A percentile compares a stretch with the other conserved stretches of the same genome.
phyloP scores from a whole-genome alignment of 306 rosid species.

The Gillenia trifoliata region DNA sequence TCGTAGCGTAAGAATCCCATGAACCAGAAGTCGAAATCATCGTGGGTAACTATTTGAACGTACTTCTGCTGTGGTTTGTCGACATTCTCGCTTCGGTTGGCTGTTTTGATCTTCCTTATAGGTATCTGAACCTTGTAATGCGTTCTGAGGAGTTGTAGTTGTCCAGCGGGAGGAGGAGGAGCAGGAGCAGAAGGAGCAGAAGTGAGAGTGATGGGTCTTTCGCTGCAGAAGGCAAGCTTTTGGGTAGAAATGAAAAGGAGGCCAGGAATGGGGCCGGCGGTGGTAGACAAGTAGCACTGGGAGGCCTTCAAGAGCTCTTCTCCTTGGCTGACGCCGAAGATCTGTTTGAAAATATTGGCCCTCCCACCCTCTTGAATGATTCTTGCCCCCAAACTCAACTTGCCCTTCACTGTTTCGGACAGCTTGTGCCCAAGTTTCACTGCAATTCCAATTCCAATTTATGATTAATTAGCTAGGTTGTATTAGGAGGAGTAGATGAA shows the following conservation, averaged over 20 bases:
- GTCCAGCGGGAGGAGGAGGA: not conserved
- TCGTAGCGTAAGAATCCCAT: slow-evolving; percentile 73
- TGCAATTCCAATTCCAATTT: slow-evolving; percentile 14
- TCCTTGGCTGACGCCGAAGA: slow-evolving; percentile 57
- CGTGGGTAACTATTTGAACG: slow-evolving; percentile 59
- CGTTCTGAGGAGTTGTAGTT: slow-evolving; percentile 31
- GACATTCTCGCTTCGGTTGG: slow-evolving; percentile 48
- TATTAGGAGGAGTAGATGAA: not conserved
- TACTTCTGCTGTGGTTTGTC: slow-evolving; percentile 57
- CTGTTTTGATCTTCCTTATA: slow-evolving; percentile 47
- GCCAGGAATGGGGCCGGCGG: slow-evolving; percentile 83
- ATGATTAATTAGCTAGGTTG: too few species aligned
- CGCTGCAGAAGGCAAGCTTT: slow-evolving; percentile 74
- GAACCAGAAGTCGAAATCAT: slow-evolving; percentile 79
- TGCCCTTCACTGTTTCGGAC: slow-evolving; percentile 63
- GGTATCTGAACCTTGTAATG: slow-evolving; percentile 83
- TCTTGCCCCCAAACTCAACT: slow-evolving; percentile 67
- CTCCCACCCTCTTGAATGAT: slow-evolving; percentile 74
- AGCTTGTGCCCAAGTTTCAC: slow-evolving; percentile 66
- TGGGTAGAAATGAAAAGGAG: slow-evolving; percentile 61
- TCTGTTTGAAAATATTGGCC: slow-evolving; percentile 57
- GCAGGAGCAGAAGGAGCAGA: slow-evolving; percentile 18
- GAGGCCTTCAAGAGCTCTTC: slow-evolving; percentile 79
- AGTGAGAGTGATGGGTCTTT: slow-evolving; percentile 43
- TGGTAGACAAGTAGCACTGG: slow-evolving; percentile 72